Percentiles rank a stretch among this genome's conserved stretches.
Conservation (phyloP, 192 early-diverging fungal species). For the Entophlyctis helioformis region DNA sequence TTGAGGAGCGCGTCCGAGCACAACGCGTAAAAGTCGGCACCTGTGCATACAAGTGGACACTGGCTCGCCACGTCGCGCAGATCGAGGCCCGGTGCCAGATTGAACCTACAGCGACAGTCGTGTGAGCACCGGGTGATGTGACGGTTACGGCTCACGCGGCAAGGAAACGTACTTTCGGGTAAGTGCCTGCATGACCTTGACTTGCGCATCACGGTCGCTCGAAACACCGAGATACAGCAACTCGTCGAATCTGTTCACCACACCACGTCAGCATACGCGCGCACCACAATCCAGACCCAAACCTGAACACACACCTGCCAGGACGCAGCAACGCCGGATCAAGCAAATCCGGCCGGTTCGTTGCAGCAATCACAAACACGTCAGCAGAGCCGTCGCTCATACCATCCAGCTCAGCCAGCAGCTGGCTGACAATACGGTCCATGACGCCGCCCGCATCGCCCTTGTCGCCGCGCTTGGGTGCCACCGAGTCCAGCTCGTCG, state of each 20-base stretch:
- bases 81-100: slow-evolving; percentile 67
- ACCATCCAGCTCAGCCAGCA: slow-evolving; percentile 93
- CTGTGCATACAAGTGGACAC: slow-evolving; percentile 89
- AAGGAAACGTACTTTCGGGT: slow-evolving; percentile 69
- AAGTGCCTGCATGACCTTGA: slow-evolving; percentile 81
- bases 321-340: slow-evolving; percentile 90
- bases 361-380: slow-evolving; percentile 98
- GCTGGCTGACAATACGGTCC: slow-evolving; percentile 96
- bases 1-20: slow-evolving; percentile 96
- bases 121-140: not conserved
- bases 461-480: slow-evolving; percentile 94
- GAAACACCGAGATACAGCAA: slow-evolving; percentile 94
- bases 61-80: slow-evolving; percentile 62
- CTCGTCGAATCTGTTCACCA: slow-evolving; percentile 97
- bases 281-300: not conserved
- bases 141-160: not conserved
- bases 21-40: slow-evolving; percentile 97
- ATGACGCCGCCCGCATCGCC: slow-evolving; percentile 98
- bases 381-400: slow-evolving; percentile 44
- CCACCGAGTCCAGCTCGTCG: slow-evolving; percentile 97
- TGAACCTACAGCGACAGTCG: slow-evolving; percentile 44
- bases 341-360: slow-evolving; percentile 93
- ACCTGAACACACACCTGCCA: slow-evolving; percentile 42
- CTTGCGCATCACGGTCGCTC: slow-evolving; percentile 72
- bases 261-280: not conserved